Evolutionary conservation across 2,329 filamentous ascomycete genomes (phyloP), one percentile per base, ranked within the genome.

Genomic region (Aspergillus terreus): DNA sequence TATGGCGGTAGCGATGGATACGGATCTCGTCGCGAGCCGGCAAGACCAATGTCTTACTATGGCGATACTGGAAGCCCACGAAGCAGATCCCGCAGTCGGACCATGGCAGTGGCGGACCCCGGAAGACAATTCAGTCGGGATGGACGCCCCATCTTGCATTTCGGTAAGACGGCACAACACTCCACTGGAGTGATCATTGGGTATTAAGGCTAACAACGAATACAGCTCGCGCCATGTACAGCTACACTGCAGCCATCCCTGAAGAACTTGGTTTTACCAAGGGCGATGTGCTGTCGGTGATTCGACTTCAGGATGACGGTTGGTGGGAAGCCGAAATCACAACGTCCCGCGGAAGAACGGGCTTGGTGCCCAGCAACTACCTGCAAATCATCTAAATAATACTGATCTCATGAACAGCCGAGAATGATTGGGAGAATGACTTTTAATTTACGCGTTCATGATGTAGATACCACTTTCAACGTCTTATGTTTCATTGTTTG

Each of bases 271-370:
- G 88, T 12, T 99, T 99, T 71, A 79, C 80, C 44, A 99, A 99
- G 76, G 92, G 92, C 44, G 95, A 99, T 66, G 84, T 92, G 53
- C 78, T 99, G 12, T 90, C 92, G 2, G 85, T 99, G 12, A 77
- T 96, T 44, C 82, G 92, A 54, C 84, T 95, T 64, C 94, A 99
- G 73, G 94, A 99, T 68, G 94, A 99, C 67, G 94, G 94, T 17
- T 99, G 94, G 94, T 99, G 95, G 94, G 94, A 99, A 75, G 95
- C 95, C 11, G 92, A 96, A 71, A 83, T 96, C 38, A 88, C 92
- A 43, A 77, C 77, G 7, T 69, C 73, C 38, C 69, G 66, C n/a
- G 59, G 64, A 36, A 68, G 63, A 50, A 70, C 79, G 14, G 84
- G 84, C 21, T 71, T 87, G 59, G 84, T 87, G 47, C 84, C 84